Percentiles rank a stretch among this genome's conserved stretches.
Evolutionary conservation across 257 asterid species (phyloP).

Genomic region (Solanum chiquidenum): DNA sequence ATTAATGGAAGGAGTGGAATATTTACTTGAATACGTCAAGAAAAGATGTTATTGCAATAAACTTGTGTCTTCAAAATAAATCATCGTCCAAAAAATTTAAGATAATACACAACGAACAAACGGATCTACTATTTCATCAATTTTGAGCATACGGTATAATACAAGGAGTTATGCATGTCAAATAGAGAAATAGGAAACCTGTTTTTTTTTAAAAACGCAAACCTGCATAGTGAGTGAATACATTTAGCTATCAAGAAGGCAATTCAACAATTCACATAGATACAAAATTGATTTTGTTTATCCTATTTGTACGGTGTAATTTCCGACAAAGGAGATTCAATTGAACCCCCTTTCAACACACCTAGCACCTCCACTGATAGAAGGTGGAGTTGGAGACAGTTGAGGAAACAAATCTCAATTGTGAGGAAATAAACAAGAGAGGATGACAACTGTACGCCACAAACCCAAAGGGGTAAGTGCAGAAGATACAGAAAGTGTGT

Average conservation of each 20-base stretch:
- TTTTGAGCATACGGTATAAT: not conserved
- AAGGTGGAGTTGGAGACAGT: not conserved
- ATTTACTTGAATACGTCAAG: not conserved
- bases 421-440: not conserved
- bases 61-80: not conserved
- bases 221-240: not conserved
- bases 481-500: not conserved
- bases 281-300: not conserved
- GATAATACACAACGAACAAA: not conserved
- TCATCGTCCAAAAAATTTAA: not conserved
- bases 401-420: not conserved
- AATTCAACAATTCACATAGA: not conserved
- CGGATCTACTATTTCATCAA: not conserved
- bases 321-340: not conserved
- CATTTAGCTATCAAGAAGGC: not conserved
- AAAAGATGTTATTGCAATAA: not conserved
- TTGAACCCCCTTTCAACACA: not conserved
- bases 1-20: not conserved
- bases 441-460: not conserved
- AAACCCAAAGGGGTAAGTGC: not conserved
- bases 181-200: not conserved
- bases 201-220: not conserved
- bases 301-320: not conserved
- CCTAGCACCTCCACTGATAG: not conserved
- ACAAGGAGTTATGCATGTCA: not conserved